Percentiles rank a stretch among this genome's conserved stretches.
Conservation (phyloP, 2,329 filamentous ascomycete species). For the Botryotinia globosa region DNA sequence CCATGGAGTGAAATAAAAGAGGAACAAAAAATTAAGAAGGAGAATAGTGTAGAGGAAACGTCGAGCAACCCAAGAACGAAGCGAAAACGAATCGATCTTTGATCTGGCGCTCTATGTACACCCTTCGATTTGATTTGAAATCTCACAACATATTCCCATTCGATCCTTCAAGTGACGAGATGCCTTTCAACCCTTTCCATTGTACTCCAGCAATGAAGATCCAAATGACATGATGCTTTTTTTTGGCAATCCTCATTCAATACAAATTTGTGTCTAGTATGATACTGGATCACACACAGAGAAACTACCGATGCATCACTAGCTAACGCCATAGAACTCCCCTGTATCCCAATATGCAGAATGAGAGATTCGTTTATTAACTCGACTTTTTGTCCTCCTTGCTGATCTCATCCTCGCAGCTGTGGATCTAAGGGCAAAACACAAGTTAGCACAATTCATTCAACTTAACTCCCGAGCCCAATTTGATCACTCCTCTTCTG, state of each 20-base stretch:
- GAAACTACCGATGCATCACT: background rate
- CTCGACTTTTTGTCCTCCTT: background rate
- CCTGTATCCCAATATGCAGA: background rate
- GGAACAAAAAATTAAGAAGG: background rate
- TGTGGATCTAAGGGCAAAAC: slow-evolving; percentile 5
- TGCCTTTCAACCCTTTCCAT: background rate
- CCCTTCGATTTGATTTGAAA: background rate
- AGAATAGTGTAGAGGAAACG: background rate
- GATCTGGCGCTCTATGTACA: background rate
- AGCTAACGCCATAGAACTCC: background rate
- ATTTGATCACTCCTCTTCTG: background rate
- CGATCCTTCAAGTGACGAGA: background rate
- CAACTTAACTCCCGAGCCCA: background rate
- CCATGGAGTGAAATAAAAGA: background rate
- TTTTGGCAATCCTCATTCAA: background rate
- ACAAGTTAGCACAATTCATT: background rate
- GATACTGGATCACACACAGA: background rate
- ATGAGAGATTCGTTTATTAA: background rate
- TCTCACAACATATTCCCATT: background rate
- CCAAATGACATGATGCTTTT: background rate
- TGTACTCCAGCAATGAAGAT: background rate
- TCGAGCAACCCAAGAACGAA: background rate
- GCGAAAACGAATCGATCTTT: background rate
- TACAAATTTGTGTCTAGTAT: background rate
- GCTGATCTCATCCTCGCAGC: background rate